phyloP scores from a whole-genome alignment of 108 stramenopile species.

The Pseudonitzschia multiseries region DNA sequence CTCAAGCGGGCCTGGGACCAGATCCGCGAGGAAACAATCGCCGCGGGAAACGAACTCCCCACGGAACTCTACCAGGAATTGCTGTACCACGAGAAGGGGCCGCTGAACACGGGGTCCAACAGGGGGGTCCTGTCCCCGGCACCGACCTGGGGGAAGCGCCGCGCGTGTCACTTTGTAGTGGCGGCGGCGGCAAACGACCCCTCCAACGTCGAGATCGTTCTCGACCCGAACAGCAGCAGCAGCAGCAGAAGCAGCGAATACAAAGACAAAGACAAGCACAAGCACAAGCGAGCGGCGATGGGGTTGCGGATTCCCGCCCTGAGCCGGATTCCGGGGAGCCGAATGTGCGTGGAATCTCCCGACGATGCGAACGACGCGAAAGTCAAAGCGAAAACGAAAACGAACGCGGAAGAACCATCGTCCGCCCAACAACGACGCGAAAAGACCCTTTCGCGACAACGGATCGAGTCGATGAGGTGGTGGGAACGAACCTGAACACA shows the following conservation, averaged over 20 bases:
- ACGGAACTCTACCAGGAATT: constrained; percentile 76
- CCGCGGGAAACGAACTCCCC: not conserved
- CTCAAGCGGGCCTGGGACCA: constrained; percentile 74
- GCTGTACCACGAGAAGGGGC: constrained; percentile 37
- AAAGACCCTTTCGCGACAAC: too few species aligned
- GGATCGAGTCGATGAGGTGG: constrained; percentile 12
- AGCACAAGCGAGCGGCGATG: not conserved
- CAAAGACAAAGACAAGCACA: too few species aligned
- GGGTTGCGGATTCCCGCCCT: constrained; percentile 53
- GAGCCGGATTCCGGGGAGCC: constrained; percentile 73
- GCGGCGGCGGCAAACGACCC: constrained; percentile 32
- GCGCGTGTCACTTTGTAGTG: constrained; percentile 76
- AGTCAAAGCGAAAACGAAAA: too few species aligned
- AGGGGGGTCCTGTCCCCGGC: constrained; percentile 32
- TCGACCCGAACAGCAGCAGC: not conserved
- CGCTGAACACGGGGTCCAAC: constrained; percentile 23
- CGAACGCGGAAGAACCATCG: too few species aligned
- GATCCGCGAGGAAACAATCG: constrained; percentile 27
- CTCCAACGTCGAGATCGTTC: constrained; percentile 11
- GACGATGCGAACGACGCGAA: constrained; percentile 39
- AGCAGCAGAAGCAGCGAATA: too few species aligned
- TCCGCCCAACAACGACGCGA: too few species aligned
- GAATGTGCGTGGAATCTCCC: constrained; percentile 57
- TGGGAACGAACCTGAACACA: constrained; percentile 8
- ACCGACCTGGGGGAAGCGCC: constrained; percentile 62